Evolutionary conservation across 768 basidiomycete genomes (phyloP), one percentile per base, ranked within the genome.

Genomic region (Tricholoma hemisulphureum): DNA sequence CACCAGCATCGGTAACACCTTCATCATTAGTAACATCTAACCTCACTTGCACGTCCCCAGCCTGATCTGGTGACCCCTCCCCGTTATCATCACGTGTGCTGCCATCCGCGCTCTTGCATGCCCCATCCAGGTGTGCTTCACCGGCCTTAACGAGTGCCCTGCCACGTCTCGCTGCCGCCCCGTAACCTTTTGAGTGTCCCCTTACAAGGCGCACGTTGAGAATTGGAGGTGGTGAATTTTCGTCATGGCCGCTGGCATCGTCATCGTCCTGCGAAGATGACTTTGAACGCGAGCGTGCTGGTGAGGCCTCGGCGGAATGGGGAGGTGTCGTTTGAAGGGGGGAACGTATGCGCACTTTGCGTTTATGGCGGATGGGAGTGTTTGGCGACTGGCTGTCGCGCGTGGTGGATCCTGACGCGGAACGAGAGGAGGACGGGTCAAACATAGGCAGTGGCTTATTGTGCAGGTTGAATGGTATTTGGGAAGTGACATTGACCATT

Each of bases 401-500:
- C 9, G 63, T 59, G 9, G 67, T 62, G 6, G 66, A 69, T 2
- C 63, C 55, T 3, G 69, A 69, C 9, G 63, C 65, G 16, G 69
- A 69, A 31, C 65, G 65, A 20, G 68, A 71, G 9, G 68, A 64
- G 3, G 66, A 62, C 13, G 70, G 57, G 51, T 69, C 68, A 26
- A 67, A 56, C 2, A 58, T 53, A 0, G 59, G 62, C 5, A 67
- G 62, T 13, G 63, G 65, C 54, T 73, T 71, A 67, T 80, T 81
- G 69, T 80, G 80, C 7, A 86, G 72, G 64, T 83, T 82, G 71
- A 86, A 86, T 0, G 85, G 85, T 18, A 81, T 73, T 6, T 74
- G 75, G 1, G 80, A 77, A 55, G 79, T 78, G 8, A 86, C 79
- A 55, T 85, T 85, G 60, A 86, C 84, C 85, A 86, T 86, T 75